These are phyloP conservation scores for Colletotrichum sojae DNA, from an alignment of 2,329 filamentous ascomycete species.

Conservation along the genomic window DNA sequence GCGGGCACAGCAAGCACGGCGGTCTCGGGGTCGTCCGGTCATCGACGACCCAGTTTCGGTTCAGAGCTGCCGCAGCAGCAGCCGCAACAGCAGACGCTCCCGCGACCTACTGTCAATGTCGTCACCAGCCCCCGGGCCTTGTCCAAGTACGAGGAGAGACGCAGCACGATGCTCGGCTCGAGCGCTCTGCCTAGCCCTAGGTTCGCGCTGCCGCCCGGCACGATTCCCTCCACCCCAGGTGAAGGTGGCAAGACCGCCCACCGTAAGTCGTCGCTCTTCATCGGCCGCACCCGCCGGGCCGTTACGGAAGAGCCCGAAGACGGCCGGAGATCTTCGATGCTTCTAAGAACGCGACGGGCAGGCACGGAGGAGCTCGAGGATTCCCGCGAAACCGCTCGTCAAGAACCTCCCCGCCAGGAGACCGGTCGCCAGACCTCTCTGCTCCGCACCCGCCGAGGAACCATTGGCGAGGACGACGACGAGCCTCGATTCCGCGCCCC, in stretches of 20 bases:
- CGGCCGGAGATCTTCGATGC: slow-evolving; percentile 63
- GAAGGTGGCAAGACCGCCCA: slow-evolving; percentile 53
- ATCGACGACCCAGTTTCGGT: slow-evolving; percentile 59
- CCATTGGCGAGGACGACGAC: slow-evolving; percentile 61
- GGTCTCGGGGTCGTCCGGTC: slow-evolving; percentile 45
- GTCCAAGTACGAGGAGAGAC: slow-evolving; percentile 68
- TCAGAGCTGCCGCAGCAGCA: slow-evolving; percentile 47
- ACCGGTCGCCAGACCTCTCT: slow-evolving; percentile 60
- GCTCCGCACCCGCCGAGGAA: slow-evolving; percentile 61
- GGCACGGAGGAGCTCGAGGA: slow-evolving; percentile 65
- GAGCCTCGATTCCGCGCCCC: slow-evolving; percentile 68
- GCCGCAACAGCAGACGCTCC: slow-evolving; percentile 44
- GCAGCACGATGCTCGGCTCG: slow-evolving; percentile 62
- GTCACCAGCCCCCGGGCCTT: slow-evolving; percentile 63
- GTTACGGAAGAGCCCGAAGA: slow-evolving; percentile 67
- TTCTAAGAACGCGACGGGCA: slow-evolving; percentile 61
- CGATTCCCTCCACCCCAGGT: slow-evolving; percentile 55
- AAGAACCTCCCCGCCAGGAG: slow-evolving; percentile 15
- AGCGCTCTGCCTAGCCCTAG: slow-evolving; percentile 64
- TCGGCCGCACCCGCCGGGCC: slow-evolving; percentile 61
- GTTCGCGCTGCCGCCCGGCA: slow-evolving; percentile 48
- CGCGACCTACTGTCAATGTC: slow-evolving; percentile 42
- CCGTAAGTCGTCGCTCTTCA: slow-evolving; percentile 69
- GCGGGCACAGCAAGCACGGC: slow-evolving; percentile 46
- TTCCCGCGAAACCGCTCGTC: slow-evolving; percentile 53